These are phyloP conservation scores for Vitis rotundifolia DNA, from an alignment of 164 flowering plant species.

Conservation along the genomic window DNA sequence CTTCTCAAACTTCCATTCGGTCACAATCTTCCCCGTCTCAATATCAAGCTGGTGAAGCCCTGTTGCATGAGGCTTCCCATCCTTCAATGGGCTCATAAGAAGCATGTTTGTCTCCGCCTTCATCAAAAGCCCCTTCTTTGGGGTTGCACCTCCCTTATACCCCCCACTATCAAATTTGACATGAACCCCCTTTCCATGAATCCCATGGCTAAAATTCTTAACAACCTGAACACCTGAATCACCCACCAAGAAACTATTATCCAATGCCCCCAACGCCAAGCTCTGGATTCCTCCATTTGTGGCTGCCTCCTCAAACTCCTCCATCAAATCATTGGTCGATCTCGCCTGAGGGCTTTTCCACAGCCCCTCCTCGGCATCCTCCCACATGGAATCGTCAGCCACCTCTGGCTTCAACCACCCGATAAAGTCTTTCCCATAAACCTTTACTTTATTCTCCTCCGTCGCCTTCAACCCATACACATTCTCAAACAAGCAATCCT, in stretches of 20 bases:
- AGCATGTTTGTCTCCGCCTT: constrained; percentile 48
- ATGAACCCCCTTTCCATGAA: constrained; percentile 45
- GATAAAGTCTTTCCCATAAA: constrained; percentile 51
- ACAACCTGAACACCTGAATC: constrained; percentile 47
- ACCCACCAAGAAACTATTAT: constrained; percentile 47
- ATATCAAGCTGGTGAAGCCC: constrained; percentile 44
- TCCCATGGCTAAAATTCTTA: constrained; percentile 28
- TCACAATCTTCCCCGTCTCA: constrained; percentile 44
- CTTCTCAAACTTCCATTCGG: constrained; percentile 50
- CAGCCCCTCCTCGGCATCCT: constrained; percentile 30
- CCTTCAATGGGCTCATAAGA: constrained; percentile 44
- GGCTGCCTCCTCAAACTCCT: constrained; percentile 51
- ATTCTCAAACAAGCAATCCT: constrained; percentile 50
- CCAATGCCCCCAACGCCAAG: constrained; percentile 45
- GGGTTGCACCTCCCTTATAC: constrained; percentile 18
- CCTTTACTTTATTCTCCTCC: constrained; percentile 45
- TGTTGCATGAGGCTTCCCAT: constrained; percentile 35
- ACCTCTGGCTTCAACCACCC: constrained; percentile 53
- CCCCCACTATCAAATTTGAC: constrained; percentile 32
- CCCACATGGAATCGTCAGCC: constrained; percentile 57
- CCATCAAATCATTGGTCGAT: constrained; percentile 33
- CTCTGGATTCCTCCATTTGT: constrained; percentile 42
- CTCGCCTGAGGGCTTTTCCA: constrained; percentile 23
- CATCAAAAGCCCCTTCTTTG: constrained; percentile 44
- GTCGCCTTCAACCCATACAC: constrained; percentile 38